Evolutionary conservation across 805 yeast species (phyloP).

Genomic region (Peterozyma toletana): DNA sequence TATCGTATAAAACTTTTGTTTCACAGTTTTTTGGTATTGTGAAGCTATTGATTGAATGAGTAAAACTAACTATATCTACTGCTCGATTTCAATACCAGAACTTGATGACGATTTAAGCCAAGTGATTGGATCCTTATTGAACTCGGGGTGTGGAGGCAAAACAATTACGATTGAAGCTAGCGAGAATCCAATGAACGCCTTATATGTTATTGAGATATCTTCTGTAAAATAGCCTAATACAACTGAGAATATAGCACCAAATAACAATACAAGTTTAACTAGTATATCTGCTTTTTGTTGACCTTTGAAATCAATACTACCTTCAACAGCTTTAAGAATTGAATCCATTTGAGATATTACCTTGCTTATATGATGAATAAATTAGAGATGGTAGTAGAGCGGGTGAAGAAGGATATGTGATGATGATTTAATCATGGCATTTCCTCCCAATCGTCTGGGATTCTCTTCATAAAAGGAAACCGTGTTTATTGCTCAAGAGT

Average conservation of each 20-base stretch:
- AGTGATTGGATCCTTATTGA: conserved; percentile 37
- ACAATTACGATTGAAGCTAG: conserved; percentile 22
- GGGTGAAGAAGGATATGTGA: too few relatives aligned
- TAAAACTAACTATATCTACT: too few relatives aligned
- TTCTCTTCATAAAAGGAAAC: too few relatives aligned
- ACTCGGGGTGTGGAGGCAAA: conserved; percentile 55
- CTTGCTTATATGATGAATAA: too few relatives aligned
- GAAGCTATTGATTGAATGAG: too few relatives aligned
- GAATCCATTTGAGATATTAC: conserved; percentile 1
- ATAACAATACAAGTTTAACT: conserved; percentile 18
- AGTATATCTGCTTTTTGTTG: conserved; percentile 35
- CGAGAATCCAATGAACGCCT: conserved; percentile 23
- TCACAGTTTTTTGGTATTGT: neutral
- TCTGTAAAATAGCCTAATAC: conserved; percentile 41
- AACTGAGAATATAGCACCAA: conserved; percentile 31
- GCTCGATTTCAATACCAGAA: too few relatives aligned
- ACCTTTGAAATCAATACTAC: conserved; percentile 44
- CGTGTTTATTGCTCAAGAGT: too few relatives aligned
- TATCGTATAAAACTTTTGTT: conserved; percentile 1
- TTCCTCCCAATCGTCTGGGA: too few relatives aligned
- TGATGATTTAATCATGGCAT: too few relatives aligned
- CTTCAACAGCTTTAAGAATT: conserved; percentile 11
- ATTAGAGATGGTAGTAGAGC: too few relatives aligned
- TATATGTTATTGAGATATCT: conserved; percentile 33
- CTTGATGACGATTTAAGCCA: conserved; percentile 30